Conservation (phyloP, 2,329 filamentous ascomycete species). For the Macrophomina pseudophaseolina region DNA sequence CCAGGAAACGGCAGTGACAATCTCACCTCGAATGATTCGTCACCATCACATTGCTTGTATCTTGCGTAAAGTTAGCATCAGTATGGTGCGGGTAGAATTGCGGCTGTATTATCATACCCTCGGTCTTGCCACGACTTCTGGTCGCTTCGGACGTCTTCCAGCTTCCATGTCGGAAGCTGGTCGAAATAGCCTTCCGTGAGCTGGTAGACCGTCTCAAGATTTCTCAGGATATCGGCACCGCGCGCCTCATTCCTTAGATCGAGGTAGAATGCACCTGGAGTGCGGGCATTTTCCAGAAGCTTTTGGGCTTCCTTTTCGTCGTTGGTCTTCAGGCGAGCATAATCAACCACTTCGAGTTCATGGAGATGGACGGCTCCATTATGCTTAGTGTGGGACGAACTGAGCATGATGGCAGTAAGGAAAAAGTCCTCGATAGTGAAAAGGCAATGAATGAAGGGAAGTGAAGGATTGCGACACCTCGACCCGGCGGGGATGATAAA, state of each 20-base stretch:
- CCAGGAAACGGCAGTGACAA: background rate
- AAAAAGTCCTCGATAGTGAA: background rate
- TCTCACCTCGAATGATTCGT: conserved; percentile 4
- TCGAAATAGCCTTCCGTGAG: background rate
- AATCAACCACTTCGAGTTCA: background rate
- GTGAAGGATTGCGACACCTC: no score
- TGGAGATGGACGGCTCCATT: background rate
- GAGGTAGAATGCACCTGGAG: background rate
- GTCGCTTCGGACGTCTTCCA: background rate
- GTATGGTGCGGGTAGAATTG: no score
- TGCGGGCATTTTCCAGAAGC: background rate
- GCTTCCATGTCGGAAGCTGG: background rate
- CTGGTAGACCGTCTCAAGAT: background rate
- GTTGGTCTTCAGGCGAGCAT: background rate
- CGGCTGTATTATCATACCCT: background rate
- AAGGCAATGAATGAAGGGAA: background rate
- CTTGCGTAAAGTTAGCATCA: background rate
- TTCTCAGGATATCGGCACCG: background rate
- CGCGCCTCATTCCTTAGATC: background rate
- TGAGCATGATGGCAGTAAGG: background rate
- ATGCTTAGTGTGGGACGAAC: background rate
- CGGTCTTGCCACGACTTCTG: conserved; percentile 8
- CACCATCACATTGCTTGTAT: conserved; percentile 6
- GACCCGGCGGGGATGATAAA: no score
- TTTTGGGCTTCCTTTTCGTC: background rate